These are phyloP conservation scores for Psilocybe cubensis DNA, from an alignment of 768 basidiomycete genomes.

Conservation along the genomic window DNA sequence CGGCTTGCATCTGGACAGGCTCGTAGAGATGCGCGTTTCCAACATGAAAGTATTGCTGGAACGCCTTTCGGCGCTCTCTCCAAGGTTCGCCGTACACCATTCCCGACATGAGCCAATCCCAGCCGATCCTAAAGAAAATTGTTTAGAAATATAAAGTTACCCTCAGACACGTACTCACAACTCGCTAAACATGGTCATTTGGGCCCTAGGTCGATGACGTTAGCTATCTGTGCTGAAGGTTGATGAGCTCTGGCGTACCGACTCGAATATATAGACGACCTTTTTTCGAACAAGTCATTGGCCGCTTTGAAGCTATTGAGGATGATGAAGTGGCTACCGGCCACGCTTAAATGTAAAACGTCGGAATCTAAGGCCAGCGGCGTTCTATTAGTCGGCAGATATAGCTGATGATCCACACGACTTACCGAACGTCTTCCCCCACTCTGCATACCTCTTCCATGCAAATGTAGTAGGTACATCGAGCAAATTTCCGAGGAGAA, in stretches of 20 bases:
- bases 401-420: background rate
- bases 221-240: background rate
- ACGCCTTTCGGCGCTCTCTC: slow-evolving; percentile 42
- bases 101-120: slow-evolving; percentile 40
- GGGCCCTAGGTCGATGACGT: background rate
- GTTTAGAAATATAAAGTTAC: background rate
- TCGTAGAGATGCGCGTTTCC: slow-evolving; percentile 33
- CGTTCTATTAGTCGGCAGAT: background rate
- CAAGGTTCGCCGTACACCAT: slow-evolving; percentile 45
- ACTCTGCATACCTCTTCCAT: slow-evolving; percentile 27
- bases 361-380: slow-evolving; percentile 3
- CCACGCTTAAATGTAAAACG: slow-evolving; percentile 1
- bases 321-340: background rate
- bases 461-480: slow-evolving; percentile 21
- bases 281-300: slow-evolving; percentile 5
- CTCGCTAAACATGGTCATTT: slow-evolving; percentile 8
- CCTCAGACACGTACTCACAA: slow-evolving; percentile 2
- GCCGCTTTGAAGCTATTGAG: slow-evolving; percentile 1
- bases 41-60: slow-evolving; percentile 44
- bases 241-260: slow-evolving; percentile 1
- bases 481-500: slow-evolving; percentile 29
- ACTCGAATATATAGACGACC: slow-evolving; percentile 6
- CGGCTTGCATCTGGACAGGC: slow-evolving; percentile 29
- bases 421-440: slow-evolving; percentile 17
- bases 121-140: slow-evolving; percentile 47